Conservation (phyloP, 805 yeast species). For the Pichia kluyveri region DNA sequence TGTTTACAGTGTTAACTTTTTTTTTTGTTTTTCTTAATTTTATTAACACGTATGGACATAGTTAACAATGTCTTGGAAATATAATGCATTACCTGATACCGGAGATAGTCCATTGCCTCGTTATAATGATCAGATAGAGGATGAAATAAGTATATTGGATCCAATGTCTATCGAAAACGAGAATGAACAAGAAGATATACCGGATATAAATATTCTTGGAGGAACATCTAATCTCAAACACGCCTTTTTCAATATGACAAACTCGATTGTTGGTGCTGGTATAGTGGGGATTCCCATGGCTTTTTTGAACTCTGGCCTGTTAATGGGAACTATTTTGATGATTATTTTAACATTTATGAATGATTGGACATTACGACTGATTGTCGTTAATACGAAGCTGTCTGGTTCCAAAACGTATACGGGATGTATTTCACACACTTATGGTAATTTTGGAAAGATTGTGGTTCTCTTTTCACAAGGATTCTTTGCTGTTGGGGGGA, state of each 20-base stretch:
- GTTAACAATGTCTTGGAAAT: not conserved
- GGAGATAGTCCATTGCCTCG: not conserved
- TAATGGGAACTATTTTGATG: constrained; percentile 62
- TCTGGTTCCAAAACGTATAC: constrained; percentile 75
- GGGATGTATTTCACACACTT: constrained; percentile 72
- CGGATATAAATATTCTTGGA: not conserved
- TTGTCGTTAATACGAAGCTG: constrained; percentile 73
- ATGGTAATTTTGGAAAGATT: constrained; percentile 63
- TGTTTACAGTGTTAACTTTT: too few relatives aligned
- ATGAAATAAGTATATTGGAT: constrained; percentile 8
- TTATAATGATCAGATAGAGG: constrained; percentile 9
- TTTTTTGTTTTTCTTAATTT: too few relatives aligned
- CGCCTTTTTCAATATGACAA: constrained; percentile 98
- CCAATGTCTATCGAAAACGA: constrained; percentile 5
- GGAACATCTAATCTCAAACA: constrained; percentile 48
- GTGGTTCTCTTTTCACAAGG: constrained; percentile 70
- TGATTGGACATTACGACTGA: constrained; percentile 80
- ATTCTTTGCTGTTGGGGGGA: constrained; percentile 88
- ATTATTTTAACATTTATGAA: constrained; percentile 56
- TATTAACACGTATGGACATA: too few relatives aligned
- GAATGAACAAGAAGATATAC: not conserved
- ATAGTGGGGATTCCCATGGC: constrained; percentile 93
- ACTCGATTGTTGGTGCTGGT: constrained; percentile 92
- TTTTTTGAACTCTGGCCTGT: constrained; percentile 66
- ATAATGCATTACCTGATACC: not conserved